Percentiles rank a stretch among this genome's conserved stretches.
Conservation (phyloP, 441 rosid species). For the Iberis amara region DNA sequence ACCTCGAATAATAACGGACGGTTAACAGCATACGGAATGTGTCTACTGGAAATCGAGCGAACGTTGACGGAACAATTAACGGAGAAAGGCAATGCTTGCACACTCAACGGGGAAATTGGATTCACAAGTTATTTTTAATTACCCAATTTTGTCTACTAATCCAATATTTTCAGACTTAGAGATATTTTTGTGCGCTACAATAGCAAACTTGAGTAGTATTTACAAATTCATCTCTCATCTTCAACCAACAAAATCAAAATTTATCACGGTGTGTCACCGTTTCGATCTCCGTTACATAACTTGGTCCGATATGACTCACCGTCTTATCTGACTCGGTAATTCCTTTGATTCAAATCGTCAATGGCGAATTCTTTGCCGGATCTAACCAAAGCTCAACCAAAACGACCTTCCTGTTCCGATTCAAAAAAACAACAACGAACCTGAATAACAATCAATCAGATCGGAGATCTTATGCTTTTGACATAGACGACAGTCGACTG, state of each 20-base stretch:
- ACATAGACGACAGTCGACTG: neutral
- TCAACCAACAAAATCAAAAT: too few relatives aligned
- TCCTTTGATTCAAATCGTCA: neutral
- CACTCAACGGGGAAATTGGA: too few relatives aligned
- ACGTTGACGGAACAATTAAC: too few relatives aligned
- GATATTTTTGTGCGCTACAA: neutral
- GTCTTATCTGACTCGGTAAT: too few relatives aligned
- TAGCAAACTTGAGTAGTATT: neutral
- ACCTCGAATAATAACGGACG: too few relatives aligned
- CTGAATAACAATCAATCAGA: slow-evolving; percentile 19
- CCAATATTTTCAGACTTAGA: too few relatives aligned
- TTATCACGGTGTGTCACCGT: neutral
- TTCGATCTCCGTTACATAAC: slow-evolving; percentile 22
- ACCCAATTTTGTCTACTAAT: too few relatives aligned
- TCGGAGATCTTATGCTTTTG: neutral
- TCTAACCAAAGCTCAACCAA: slow-evolving; percentile 23
- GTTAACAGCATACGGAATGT: too few relatives aligned
- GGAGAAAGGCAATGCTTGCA: too few relatives aligned
- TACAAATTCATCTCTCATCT: neutral
- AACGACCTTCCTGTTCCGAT: slow-evolving; percentile 13
- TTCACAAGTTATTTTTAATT: too few relatives aligned
- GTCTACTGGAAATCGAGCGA: too few relatives aligned
- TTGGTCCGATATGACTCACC: neutral
- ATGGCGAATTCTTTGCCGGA: slow-evolving; percentile 10
- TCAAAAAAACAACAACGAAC: slow-evolving; percentile 35